These are phyloP conservation scores for Perkinsus marinus DNA, from an alignment of 169 alveolate species.

Conservation along the genomic window DNA sequence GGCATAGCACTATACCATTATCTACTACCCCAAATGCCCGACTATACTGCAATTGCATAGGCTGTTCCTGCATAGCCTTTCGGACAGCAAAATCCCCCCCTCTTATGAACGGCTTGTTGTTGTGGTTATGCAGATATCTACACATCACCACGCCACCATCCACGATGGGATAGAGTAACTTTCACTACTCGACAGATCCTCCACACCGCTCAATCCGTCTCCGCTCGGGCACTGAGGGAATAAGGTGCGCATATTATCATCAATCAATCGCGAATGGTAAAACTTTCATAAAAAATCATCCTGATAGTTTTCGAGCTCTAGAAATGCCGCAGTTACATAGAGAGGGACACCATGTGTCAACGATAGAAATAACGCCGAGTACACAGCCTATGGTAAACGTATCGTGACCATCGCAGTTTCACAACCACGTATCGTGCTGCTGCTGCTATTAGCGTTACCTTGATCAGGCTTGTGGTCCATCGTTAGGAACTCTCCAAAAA, in stretches of 20 bases:
- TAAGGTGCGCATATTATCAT: neutral
- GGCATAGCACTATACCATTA: too few species aligned
- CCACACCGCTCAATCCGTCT: slow-evolving; percentile 19
- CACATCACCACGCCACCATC: slow-evolving; percentile 11
- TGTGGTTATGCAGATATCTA: slow-evolving; percentile 39
- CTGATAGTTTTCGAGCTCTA: too few species aligned
- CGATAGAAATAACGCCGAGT: too few species aligned
- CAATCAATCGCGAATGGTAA: too few species aligned
- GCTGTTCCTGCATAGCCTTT: slow-evolving; percentile 55
- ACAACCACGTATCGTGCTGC: neutral
- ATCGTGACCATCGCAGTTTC: too few species aligned
- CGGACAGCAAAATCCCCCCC: slow-evolving; percentile 58
- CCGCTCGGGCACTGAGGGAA: neutral
- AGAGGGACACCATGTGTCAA: too few species aligned
- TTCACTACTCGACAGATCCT: slow-evolving; percentile 28
- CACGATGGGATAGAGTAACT: neutral
- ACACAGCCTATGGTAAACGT: too few species aligned
- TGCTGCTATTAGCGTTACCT: neutral
- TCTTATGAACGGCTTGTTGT: slow-evolving; percentile 52
- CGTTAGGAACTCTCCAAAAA: slow-evolving; percentile 34
- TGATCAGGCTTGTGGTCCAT: slow-evolving; percentile 47
- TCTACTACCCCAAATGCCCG: slow-evolving; percentile 47
- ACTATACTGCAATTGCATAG: slow-evolving; percentile 61
- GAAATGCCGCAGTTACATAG: too few species aligned
- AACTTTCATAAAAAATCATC: too few species aligned